A percentile compares a stretch with the other conserved stretches of the same genome.
phyloP scores from a whole-genome alignment of 2,329 filamentous ascomycete species.

The Aspergillaceae sp. region DNA sequence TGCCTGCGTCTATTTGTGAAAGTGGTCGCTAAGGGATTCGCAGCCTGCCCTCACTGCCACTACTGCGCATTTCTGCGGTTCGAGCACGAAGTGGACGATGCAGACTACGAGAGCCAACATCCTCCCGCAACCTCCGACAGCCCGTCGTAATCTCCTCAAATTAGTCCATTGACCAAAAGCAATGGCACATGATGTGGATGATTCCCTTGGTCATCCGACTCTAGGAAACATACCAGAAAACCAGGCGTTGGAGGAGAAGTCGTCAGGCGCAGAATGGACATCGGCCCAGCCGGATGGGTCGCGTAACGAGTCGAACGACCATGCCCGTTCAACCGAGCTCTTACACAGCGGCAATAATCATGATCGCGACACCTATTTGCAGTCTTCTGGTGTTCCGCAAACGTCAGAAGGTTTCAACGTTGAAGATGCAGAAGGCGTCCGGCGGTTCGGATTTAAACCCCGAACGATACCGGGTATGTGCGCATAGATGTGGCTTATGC shows the following conservation, averaged over 20 bases:
- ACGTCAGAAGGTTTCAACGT: conserved; percentile 9
- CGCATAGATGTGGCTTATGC: not conserved
- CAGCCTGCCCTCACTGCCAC: not conserved
- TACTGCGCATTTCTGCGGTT: not conserved
- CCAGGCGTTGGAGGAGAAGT: conserved; percentile 14
- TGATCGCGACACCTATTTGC: conserved; percentile 7
- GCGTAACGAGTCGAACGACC: conserved; percentile 9
- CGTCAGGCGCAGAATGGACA: conserved; percentile 7
- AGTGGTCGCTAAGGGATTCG: not conserved
- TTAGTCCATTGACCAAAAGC: conserved; percentile 15
- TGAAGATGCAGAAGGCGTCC: conserved; percentile 5
- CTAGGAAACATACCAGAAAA: conserved; percentile 12
- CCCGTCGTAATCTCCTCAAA: conserved; percentile 12
- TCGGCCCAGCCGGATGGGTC: conserved; percentile 6
- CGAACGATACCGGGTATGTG: conserved; percentile 33
- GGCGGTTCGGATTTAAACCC: conserved; percentile 7
- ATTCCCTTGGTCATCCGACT: conserved; percentile 13
- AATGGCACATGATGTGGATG: conserved; percentile 26
- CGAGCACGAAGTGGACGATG: conserved; percentile 16
- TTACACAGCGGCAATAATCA: conserved; percentile 8
- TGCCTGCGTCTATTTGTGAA: not conserved
- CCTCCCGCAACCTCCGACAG: conserved; percentile 15
- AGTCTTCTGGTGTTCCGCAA: conserved; percentile 12
- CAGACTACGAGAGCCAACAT: conserved; percentile 11
- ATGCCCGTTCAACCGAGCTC: conserved; percentile 12